Evolutionary conservation across 1,284 basidiomycete genomes (phyloP), one percentile per base, ranked within the genome.

Genomic region (Peniophora sp.): DNA sequence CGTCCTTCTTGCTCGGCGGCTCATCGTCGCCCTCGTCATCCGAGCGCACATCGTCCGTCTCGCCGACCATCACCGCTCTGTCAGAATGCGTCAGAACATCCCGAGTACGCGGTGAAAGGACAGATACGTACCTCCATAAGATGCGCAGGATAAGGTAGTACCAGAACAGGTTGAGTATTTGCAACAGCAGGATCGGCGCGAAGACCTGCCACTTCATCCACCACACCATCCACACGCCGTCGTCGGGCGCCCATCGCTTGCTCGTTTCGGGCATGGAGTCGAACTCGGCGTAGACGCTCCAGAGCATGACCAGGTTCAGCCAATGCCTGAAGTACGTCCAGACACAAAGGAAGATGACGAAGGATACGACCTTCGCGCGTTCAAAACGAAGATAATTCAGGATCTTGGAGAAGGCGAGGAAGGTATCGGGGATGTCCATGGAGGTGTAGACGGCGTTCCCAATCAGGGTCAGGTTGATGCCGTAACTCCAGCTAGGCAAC

Each of bases 281-380:
- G 55, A 83, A 92, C 62, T 99, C 80, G 32, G 64, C 73, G 83
- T 85, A 95, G 1, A 97, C 88, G 1, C 92, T 94, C 72, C 79
- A 88, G 24, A 99, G 77, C 20, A 99, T 97, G 48, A 75, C 70
- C 41, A 96, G 67, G 65, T 97, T 98, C 32, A 97, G 74, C 65
- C 89, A 97, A 66, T 97, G 95, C 1, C 97, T 89, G 79, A 97
- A 93, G 68, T 99, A 99, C 87, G 86, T 83, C 94, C 95, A 97
- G 8, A 89, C 68, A 42, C 62, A 63, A 48, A 93, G 70, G 63
- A 97, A 92, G 44, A 79, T 57, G 0, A 71, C 74, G 60, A 94
- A 97, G 3, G 79, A 62, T 34, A 79, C 68, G 1, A 79, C 68
- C 56, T 93, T 92, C 10, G 81, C 70, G 3, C 64, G 72, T 15